phyloP scores from a whole-genome alignment of 202 grass and related monocot species.

The Schoenoplectus tabernaemontani region DNA sequence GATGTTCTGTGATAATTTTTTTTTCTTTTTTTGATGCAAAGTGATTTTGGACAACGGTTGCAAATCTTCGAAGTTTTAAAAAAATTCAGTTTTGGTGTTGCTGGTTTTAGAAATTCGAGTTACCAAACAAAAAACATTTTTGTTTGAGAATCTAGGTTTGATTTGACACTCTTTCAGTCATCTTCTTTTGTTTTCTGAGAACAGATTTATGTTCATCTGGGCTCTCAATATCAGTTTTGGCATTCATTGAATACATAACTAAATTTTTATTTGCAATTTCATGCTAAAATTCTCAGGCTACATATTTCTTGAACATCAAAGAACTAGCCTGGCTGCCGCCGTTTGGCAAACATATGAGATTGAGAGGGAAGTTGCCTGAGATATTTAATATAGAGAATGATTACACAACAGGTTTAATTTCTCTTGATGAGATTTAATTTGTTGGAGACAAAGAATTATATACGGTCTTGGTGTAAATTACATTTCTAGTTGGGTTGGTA shows the following conservation, averaged over 20 bases:
- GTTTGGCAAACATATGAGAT: slow-evolving; percentile 52
- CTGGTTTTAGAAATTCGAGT: too few relatives aligned
- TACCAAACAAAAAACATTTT: too few relatives aligned
- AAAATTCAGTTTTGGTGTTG: too few relatives aligned
- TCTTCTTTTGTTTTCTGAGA: too few relatives aligned
- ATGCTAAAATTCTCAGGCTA: slow-evolving; percentile 22
- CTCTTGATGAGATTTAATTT: background rate
- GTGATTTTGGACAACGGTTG: too few relatives aligned
- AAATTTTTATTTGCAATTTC: background rate
- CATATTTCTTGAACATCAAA: slow-evolving; percentile 31
- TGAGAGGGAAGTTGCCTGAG: slow-evolving; percentile 30
- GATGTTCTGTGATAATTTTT: too few relatives aligned
- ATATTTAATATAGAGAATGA: slow-evolving; percentile 40
- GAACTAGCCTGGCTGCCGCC: slow-evolving; percentile 25
- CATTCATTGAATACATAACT: background rate
- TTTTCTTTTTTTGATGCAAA: too few relatives aligned
- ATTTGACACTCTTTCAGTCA: too few relatives aligned
- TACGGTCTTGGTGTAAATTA: background rate
- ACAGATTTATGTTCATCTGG: too few relatives aligned
- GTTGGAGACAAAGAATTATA: background rate
- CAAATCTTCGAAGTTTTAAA: too few relatives aligned
- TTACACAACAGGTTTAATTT: too few relatives aligned
- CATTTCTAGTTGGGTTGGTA: background rate
- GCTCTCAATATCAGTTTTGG: background rate
- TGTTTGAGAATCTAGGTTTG: too few relatives aligned